Evolutionary conservation across 257 asterid species (phyloP).

Genomic region (Nicotiana tabacum): DNA sequence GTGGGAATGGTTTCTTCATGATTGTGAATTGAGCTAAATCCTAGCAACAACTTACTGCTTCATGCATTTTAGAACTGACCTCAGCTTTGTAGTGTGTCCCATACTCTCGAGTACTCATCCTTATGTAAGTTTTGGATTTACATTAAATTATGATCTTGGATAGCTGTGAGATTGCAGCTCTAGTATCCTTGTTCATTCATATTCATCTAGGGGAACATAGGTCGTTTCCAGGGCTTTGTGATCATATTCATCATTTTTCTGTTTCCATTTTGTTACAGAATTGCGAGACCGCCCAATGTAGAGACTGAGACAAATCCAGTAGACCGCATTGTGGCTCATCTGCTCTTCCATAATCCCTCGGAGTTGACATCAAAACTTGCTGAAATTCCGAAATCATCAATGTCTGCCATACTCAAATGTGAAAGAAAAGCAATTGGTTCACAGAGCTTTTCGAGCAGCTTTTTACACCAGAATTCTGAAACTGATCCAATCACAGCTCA

Average conservation of each 20-base stretch:
- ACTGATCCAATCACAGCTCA: conserved; percentile 33
- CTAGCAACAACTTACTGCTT: neutral
- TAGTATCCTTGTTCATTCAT: neutral
- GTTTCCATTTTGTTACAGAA: conserved; percentile 37
- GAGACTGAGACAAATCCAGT: conserved; percentile 82
- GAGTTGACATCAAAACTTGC: conserved; percentile 45
- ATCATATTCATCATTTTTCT: neutral
- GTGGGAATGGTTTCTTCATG: neutral
- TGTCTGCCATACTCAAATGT: conserved; percentile 35
- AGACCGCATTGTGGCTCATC: conserved; percentile 82
- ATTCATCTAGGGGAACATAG: neutral
- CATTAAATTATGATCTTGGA: neutral
- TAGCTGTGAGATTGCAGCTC: conserved; percentile 1
- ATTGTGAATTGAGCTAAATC: neutral
- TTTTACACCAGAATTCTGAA: conserved; percentile 27
- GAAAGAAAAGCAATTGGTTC: conserved; percentile 32
- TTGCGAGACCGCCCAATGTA: conserved; percentile 40
- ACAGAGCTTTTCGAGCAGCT: conserved; percentile 22
- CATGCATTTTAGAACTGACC: neutral
- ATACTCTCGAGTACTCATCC: neutral
- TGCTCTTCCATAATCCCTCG: conserved; percentile 68
- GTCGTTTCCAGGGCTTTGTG: neutral
- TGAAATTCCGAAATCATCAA: conserved; percentile 45
- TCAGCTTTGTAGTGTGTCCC: neutral
- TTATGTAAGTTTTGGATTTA: neutral